phyloP scores from a whole-genome alignment of 2,329 filamentous ascomycete species.

The Cladosporium sp. region DNA sequence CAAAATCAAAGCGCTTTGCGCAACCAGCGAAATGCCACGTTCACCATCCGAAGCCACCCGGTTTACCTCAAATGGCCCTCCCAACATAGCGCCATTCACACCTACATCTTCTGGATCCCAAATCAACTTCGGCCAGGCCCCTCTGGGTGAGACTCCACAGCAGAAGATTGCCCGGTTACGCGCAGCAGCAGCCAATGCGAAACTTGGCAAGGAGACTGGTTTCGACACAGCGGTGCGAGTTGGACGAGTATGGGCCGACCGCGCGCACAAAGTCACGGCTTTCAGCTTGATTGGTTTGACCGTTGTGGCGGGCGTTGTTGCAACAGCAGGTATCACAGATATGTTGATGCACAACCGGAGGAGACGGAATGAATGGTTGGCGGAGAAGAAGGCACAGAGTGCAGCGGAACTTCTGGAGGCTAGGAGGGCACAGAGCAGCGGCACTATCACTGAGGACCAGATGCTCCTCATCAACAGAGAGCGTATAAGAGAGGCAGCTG shows the following conservation, averaged over 20 bases:
- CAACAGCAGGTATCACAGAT: slow-evolving; percentile 61
- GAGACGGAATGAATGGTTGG: slow-evolving; percentile 59
- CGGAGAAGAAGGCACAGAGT: slow-evolving; percentile 45
- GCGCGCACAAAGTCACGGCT: slow-evolving; percentile 57
- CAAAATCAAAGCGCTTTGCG: background rate
- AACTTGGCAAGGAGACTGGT: slow-evolving; percentile 47
- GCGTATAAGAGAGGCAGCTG: slow-evolving; percentile 58
- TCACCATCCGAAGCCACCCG: slow-evolving; percentile 76
- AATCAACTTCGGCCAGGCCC: slow-evolving; percentile 32
- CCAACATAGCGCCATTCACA: slow-evolving; percentile 11
- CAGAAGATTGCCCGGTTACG: slow-evolving; percentile 51
- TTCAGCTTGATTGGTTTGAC: slow-evolving; percentile 57
- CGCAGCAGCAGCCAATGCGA: slow-evolving; percentile 45
- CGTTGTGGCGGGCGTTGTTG: slow-evolving; percentile 58
- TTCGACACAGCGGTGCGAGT: slow-evolving; percentile 52
- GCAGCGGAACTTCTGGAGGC: slow-evolving; percentile 42
- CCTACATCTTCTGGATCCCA: slow-evolving; percentile 18
- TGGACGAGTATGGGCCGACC: slow-evolving; percentile 56
- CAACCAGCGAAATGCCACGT: slow-evolving; percentile 48
- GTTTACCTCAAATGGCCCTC: slow-evolving; percentile 64
- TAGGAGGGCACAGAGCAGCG: slow-evolving; percentile 37
- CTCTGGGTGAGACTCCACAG: slow-evolving; percentile 48
- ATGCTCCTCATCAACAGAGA: slow-evolving; percentile 53
- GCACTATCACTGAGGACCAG: slow-evolving; percentile 48
- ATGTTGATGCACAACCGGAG: slow-evolving; percentile 65